Conservation (phyloP, 441 rosid genomes). For the Syzygium syzygioides region DNA sequence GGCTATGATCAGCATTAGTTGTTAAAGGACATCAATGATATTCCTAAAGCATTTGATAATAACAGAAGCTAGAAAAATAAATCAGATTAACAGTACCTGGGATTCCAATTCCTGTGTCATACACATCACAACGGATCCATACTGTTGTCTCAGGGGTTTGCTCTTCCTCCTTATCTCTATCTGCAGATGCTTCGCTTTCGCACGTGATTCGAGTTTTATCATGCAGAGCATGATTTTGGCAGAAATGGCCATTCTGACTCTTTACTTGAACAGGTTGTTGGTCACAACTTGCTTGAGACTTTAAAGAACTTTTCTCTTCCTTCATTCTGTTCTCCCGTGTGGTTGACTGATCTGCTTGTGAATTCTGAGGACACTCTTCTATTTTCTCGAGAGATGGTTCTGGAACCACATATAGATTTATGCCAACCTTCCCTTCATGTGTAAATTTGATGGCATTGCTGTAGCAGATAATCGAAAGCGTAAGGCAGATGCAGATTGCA, state of each 20-base stretch:
- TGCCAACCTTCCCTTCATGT: constrained; percentile 88
- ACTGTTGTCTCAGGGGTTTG: constrained; percentile 46
- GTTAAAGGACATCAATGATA: not conserved
- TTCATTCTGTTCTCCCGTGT: constrained; percentile 5
- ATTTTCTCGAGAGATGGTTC: constrained; percentile 46
- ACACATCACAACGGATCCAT: constrained; percentile 88
- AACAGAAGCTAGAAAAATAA: not conserved
- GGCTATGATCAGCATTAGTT: not conserved
- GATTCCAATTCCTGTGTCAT: constrained; percentile 95
- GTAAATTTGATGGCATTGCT: constrained; percentile 97
- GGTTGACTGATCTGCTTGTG: constrained; percentile 18
- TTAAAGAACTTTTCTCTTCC: constrained; percentile 22
- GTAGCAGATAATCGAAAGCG: constrained; percentile 7
- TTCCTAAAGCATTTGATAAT: not conserved
- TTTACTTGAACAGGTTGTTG: constrained; percentile 13
- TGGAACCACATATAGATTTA: constrained; percentile 62
- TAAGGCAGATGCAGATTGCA: not conserved
- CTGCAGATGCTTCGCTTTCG: constrained; percentile 14
- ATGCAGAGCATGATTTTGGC: constrained; percentile 10
- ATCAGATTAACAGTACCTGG: constrained; percentile 45
- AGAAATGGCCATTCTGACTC: constrained; percentile 9
- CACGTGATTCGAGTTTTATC: constrained; percentile 24
- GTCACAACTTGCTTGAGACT: constrained; percentile 23
- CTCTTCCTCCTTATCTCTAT: constrained; percentile 32
- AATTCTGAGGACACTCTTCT: constrained; percentile 26